Evolutionary conservation across 768 basidiomycete species (phyloP).

Genomic region (Pulveroboletus sp.): DNA sequence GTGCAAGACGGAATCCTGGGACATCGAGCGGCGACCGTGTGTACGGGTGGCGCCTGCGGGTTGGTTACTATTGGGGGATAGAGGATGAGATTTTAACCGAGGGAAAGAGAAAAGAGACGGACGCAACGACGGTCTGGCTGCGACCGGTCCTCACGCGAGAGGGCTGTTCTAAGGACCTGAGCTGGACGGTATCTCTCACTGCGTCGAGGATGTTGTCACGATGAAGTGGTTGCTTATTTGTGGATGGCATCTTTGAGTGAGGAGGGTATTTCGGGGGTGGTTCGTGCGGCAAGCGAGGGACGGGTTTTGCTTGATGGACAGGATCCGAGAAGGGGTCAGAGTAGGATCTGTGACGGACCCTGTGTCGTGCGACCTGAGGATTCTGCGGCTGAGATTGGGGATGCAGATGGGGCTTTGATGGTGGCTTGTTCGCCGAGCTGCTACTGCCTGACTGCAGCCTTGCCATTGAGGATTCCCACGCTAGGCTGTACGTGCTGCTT

Average conservation of each 20-base stretch:
- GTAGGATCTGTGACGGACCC: slow-evolving; percentile 40
- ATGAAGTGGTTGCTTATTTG: slow-evolving; percentile 30
- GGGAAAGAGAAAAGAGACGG: slow-evolving; percentile 11
- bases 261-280: slow-evolving; percentile 29
- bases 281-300: slow-evolving; percentile 41
- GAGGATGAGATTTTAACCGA: slow-evolving; percentile 15
- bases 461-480: slow-evolving; percentile 28
- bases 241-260: slow-evolving; percentile 24
- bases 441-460: slow-evolving; percentile 4
- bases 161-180: slow-evolving; percentile 41
- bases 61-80: slow-evolving; percentile 17
- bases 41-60: slow-evolving; percentile 20
- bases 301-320: slow-evolving; percentile 22
- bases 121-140: slow-evolving; percentile 47
- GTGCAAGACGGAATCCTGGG: slow-evolving; percentile 44
- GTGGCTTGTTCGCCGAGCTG: slow-evolving; percentile 25
- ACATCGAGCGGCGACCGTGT: slow-evolving; percentile 43
- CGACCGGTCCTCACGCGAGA: slow-evolving; percentile 49
- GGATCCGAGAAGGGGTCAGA: slow-evolving; percentile 54
- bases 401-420: slow-evolving; percentile 17
- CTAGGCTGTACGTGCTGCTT: background rate
- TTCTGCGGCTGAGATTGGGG: slow-evolving; percentile 17
- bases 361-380: slow-evolving; percentile 20
- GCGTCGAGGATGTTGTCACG: slow-evolving; percentile 51
- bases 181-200: slow-evolving; percentile 63